phyloP scores from a whole-genome alignment of 768 basidiomycete genomes.

The Terana coerulea region DNA sequence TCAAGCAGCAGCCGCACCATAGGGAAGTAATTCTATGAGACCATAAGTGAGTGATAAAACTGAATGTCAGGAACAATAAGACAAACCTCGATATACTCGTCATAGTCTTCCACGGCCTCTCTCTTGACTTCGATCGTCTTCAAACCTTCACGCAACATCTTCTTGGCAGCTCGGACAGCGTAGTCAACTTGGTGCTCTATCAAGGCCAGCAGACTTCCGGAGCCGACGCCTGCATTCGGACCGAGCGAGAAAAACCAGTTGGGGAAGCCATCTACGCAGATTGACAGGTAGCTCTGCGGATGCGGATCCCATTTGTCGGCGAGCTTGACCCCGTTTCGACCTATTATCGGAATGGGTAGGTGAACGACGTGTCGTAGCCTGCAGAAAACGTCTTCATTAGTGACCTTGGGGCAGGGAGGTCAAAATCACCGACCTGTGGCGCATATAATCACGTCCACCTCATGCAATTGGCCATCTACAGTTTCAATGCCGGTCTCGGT shows the following conservation, averaged over 20 bases:
- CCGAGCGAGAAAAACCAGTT: constrained; percentile 60
- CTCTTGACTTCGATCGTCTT: constrained; percentile 58
- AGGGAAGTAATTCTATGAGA: constrained; percentile 43
- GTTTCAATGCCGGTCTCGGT: constrained; percentile 55
- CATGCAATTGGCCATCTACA: constrained; percentile 47
- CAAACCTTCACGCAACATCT: constrained; percentile 59
- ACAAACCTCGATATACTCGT: constrained; percentile 52
- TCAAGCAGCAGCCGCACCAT: constrained; percentile 27
- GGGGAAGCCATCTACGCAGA: constrained; percentile 64
- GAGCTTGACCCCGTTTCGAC: constrained; percentile 48
- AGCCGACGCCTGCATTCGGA: constrained; percentile 53
- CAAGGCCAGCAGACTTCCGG: constrained; percentile 51
- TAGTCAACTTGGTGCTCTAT: constrained; percentile 58
- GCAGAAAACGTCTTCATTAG: too few relatives aligned
- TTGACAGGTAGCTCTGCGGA: constrained; percentile 53
- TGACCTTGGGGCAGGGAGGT: too few relatives aligned
- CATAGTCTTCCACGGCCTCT: constrained; percentile 60
- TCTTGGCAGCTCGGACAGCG: constrained; percentile 48
- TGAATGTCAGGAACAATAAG: neutral
- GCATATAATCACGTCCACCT: constrained; percentile 58
- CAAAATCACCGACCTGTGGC: constrained; percentile 44
- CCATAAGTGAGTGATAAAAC: neutral
- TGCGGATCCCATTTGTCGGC: constrained; percentile 52
- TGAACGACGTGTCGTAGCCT: constrained; percentile 53
- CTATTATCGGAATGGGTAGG: constrained; percentile 48